Conservation (phyloP, 2,329 filamentous ascomycete genomes). For the Curvularia sp. region DNA sequence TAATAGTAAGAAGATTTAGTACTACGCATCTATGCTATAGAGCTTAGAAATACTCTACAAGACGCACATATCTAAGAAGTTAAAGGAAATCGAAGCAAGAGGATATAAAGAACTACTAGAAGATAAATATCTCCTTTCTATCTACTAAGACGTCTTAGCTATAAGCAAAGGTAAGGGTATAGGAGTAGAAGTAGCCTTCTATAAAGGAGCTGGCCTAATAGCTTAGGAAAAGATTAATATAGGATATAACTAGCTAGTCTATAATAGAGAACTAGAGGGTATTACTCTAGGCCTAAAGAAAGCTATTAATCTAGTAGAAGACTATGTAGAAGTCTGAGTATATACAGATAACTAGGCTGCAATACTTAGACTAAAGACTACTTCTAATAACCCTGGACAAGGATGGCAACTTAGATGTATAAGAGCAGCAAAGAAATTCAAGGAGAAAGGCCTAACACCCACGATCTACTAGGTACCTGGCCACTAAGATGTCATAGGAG, state of each 20-base stretch:
- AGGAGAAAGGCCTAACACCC: neutral
- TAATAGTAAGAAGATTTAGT: neutral
- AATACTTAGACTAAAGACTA: conserved; percentile 1
- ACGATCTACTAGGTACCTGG: neutral
- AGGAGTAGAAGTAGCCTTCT: neutral
- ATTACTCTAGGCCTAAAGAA: conserved; percentile 3
- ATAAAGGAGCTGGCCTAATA: conserved; percentile 1
- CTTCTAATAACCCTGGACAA: neutral
- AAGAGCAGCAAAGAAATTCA: neutral
- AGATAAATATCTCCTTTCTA: neutral
- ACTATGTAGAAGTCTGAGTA: conserved; percentile 1
- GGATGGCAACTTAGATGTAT: neutral
- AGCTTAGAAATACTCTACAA: neutral
- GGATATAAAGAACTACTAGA: neutral
- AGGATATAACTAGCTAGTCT: neutral
- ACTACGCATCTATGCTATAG: neutral
- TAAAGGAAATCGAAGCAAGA: neutral
- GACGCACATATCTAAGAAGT: neutral
- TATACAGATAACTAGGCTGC: neutral
- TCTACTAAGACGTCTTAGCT: conserved; percentile 2
- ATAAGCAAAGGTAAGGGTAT: neutral
- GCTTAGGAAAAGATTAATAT: neutral
- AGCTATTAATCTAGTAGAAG: neutral
- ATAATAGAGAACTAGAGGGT: neutral
- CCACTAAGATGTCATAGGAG: neutral